Conservation (phyloP, 1,139 yeast genomes). For the Suhomyces guaymorum region DNA sequence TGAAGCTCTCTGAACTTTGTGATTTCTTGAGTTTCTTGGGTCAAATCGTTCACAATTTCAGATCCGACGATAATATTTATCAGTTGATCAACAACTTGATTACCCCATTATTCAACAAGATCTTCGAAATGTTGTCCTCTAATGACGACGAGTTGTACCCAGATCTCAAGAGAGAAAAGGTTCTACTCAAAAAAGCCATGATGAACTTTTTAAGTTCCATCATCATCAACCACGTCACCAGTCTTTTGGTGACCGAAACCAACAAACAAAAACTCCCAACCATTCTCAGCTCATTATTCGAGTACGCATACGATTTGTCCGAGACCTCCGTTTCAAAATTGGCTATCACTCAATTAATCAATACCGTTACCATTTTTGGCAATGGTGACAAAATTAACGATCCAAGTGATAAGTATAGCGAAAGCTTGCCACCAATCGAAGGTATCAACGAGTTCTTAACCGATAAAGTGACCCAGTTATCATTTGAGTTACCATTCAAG, state of each 20-base stretch:
- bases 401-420: conserved; percentile 52
- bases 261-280: conserved; percentile 65
- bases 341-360: conserved; percentile 68
- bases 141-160: conserved; percentile 29
- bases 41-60: conserved; percentile 80
- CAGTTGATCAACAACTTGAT: conserved; percentile 71
- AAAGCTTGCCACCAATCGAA: conserved; percentile 56
- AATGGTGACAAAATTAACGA: conserved; percentile 64
- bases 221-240: conserved; percentile 75
- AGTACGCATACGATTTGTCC: conserved; percentile 59
- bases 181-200: conserved; percentile 66
- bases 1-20: conserved; percentile 64
- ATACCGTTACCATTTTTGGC: conserved; percentile 65
- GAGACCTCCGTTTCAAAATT: conserved; percentile 62
- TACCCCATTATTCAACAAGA: conserved; percentile 70
- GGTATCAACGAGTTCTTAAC: conserved; percentile 72
- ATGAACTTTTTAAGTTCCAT: conserved; percentile 69
- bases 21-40: conserved; percentile 87
- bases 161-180: conserved; percentile 59
- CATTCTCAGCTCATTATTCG: conserved; percentile 65
- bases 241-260: conserved; percentile 68
- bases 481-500: conserved; percentile 80
- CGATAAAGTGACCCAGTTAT: conserved; percentile 64
- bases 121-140: conserved; percentile 53
- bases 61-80: conserved; percentile 65